These are phyloP conservation scores for Dioscorea zingiberensis DNA, from an alignment of 106 monocot species.

Conservation along the genomic window DNA sequence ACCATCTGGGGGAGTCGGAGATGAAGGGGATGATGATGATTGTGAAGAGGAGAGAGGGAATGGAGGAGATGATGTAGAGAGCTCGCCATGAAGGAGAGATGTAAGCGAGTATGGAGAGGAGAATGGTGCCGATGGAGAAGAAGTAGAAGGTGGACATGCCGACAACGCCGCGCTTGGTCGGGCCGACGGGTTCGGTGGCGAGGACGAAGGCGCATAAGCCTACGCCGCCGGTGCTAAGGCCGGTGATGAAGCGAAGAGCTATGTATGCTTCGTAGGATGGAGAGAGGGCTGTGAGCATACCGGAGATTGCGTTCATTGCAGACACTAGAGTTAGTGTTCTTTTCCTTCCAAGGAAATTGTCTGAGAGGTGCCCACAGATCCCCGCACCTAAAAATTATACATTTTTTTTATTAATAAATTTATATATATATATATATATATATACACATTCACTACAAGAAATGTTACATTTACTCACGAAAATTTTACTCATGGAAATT, in stretches of 20 bases:
- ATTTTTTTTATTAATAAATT: too few species aligned
- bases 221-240: constrained; percentile 10
- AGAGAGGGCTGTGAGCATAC: constrained; percentile 3
- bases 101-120: constrained; percentile 1
- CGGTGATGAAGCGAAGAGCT: constrained; percentile 10
- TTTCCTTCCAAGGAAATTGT: constrained; percentile 18
- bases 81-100: constrained; percentile 9
- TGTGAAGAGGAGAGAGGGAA: constrained; percentile 6
- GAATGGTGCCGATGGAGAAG: constrained; percentile 14
- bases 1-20: too few species aligned
- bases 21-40: constrained; percentile 6
- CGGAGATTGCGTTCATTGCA: constrained; percentile 9
- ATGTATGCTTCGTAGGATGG: constrained; percentile 3
- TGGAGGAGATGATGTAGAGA: constrained; percentile 13
- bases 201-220: constrained; percentile 18
- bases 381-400: constrained; percentile 10
- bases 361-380: constrained; percentile 22
- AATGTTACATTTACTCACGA: too few species aligned
- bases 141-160: constrained; percentile 20
- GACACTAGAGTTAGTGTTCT: constrained; percentile 3
- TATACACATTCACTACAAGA: too few species aligned
- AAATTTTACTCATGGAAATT: too few species aligned
- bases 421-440: too few species aligned
- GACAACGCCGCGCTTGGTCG: constrained; percentile 4
- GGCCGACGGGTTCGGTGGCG: constrained; percentile 21